A percentile compares a stretch with the other conserved stretches of the same genome.
phyloP scores from a whole-genome alignment of 768 basidiomycete species.

The Mycena rebaudengoi region DNA sequence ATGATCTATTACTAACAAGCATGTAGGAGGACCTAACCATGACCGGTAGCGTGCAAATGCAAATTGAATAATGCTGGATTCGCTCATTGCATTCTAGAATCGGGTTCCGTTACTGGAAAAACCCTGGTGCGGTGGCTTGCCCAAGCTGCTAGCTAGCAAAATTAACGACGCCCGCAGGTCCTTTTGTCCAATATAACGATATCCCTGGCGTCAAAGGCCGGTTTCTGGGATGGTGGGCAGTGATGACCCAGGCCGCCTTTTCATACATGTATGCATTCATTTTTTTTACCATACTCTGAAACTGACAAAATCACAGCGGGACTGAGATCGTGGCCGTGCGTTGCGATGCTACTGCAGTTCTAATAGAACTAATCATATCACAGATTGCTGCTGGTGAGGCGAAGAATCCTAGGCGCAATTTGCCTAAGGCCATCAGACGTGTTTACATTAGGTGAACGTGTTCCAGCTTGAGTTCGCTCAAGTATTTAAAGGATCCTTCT shows the following conservation, averaged over 20 bases:
- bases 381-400: conserved; percentile 90
- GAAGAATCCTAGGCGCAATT: conserved; percentile 80
- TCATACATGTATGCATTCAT: conserved; percentile 54
- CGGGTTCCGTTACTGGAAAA: conserved; percentile 83
- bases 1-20: neutral
- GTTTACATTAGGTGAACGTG: conserved; percentile 72
- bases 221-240: conserved; percentile 71
- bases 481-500: too few relatives aligned
- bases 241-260: conserved; percentile 89
- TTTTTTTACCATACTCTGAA: neutral
- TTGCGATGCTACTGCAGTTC: neutral
- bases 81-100: conserved; percentile 22
- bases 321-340: conserved; percentile 91
- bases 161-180: conserved; percentile 50
- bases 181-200: conserved; percentile 76
- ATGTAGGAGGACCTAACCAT: conserved; percentile 77
- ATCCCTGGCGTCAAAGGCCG: conserved; percentile 76
- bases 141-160: neutral
- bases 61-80: conserved; percentile 29
- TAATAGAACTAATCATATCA: conserved; percentile 8
- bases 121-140: conserved; percentile 52
- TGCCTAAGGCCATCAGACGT: conserved; percentile 71
- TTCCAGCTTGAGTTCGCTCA: neutral
- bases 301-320: conserved; percentile 61
- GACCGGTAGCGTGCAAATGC: conserved; percentile 64